Evolutionary conservation across 2,329 filamentous ascomycete species (phyloP), one percentile per base, ranked within the genome.

Genomic region (Aspergillus alliaceus): DNA sequence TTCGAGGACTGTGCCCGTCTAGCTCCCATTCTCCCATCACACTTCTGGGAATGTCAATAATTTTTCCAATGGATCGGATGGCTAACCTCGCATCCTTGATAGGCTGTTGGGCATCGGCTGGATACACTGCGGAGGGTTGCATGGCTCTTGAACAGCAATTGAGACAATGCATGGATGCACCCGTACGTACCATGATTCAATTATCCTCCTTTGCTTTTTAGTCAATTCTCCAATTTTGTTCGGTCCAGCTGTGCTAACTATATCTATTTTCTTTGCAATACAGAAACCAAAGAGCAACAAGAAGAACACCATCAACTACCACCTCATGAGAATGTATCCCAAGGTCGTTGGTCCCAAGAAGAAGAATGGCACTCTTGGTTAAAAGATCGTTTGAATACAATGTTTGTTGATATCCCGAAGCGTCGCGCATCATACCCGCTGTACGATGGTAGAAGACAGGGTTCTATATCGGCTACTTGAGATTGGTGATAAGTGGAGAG

Each of bases 241-340:
- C 51, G 48, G 52, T 50, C 31, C 6, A 37, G n/a, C 22, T 31
- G 9, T n/a, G 29, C 49, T 54, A 53, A 59, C 40, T n/a, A 47
- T 37, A 4, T 25, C 37, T 49, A 47, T 59, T 51, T 47, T 24
- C 56, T 49, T 25, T 34, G 53, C 22, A 39, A 55, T 57, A 60
- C 71, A 88, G 86, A 85, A 81, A 81, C 75, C 82, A 48, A 75
- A 75, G 62, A 75, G 77, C 54, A 73, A 77, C 63, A 84, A 85
- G 72, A 91, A 88, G 79, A 93, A 87, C 74, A 86, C 84, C 63
- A 92, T 98, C 84, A 98, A 98, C 79, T 93, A 93, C 81, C 93
- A 97, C 74, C 80, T 98, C 42, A 84, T 85, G 64, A 86, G 95
- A 69, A 84, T 90, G 79, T 90, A 89, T 67, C 86, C 86, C 14